phyloP scores from a whole-genome alignment of 176 grass and related monocot genomes.

The Cenchrus fungigraminus region DNA sequence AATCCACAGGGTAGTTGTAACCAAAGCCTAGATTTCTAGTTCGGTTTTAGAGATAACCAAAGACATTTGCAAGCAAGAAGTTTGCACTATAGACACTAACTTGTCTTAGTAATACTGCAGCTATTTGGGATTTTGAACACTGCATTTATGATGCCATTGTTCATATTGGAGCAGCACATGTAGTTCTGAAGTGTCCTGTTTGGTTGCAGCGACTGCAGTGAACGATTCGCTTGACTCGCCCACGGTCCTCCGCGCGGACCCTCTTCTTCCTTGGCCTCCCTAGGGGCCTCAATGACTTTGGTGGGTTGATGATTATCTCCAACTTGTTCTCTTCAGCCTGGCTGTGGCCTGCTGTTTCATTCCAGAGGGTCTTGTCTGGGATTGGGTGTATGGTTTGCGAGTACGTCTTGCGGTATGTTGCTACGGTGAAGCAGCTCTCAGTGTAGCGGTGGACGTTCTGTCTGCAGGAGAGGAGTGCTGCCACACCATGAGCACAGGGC shows the following conservation, averaged over 20 bases:
- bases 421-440: constrained; percentile 90
- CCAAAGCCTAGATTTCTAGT: too few relatives aligned
- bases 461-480: constrained; percentile 85
- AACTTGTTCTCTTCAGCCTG: constrained; percentile 49
- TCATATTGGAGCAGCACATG: constrained; percentile 80
- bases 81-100: constrained; percentile 37
- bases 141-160: background rate
- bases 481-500: constrained; percentile 91
- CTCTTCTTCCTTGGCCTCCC: constrained; percentile 89
- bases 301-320: constrained; percentile 69
- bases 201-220: constrained; percentile 98
- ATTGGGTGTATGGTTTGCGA: constrained; percentile 95
- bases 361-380: constrained; percentile 87
- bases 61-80: constrained; percentile 40
- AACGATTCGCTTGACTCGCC: constrained; percentile 75
- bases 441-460: constrained; percentile 97
- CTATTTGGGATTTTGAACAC: constrained; percentile 17
- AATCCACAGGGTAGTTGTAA: too few relatives aligned
- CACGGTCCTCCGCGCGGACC: constrained; percentile 72
- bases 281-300: constrained; percentile 73
- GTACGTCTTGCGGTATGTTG: constrained; percentile 91
- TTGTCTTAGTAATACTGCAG: constrained; percentile 42
- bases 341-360: constrained; percentile 49
- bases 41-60: background rate
- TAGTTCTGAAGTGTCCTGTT: constrained; percentile 95